phyloP scores from a whole-genome alignment of 148 eudicot species.

The Spergularia marina region DNA sequence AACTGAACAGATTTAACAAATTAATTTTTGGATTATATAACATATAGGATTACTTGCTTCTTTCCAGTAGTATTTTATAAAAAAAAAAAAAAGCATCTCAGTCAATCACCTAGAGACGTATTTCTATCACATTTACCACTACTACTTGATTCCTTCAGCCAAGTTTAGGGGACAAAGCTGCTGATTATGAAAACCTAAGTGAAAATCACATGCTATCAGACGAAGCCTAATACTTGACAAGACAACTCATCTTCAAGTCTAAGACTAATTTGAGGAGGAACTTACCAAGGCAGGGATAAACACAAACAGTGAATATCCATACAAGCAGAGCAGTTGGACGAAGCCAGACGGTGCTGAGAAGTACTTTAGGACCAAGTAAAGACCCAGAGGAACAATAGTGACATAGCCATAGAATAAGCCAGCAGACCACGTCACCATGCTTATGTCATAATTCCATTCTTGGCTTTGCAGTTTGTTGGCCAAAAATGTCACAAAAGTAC shows the following conservation, averaged over 20 bases:
- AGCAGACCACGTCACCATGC: conserved; percentile 94
- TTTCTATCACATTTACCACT: background rate
- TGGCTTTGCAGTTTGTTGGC: conserved; percentile 80
- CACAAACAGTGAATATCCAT: conserved; percentile 82
- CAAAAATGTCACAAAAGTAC: conserved; percentile 87
- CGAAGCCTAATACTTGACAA: conserved; percentile 1
- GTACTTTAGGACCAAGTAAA: conserved; percentile 84
- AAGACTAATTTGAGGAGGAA: background rate
- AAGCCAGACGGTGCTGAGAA: conserved; percentile 96
- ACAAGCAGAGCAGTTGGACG: conserved; percentile 86
- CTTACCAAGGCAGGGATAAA: conserved; percentile 94
- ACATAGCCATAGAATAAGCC: conserved; percentile 96
- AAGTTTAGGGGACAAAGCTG: background rate
- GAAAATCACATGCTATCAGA: background rate
- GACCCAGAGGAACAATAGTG: conserved; percentile 69
- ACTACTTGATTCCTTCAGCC: background rate
- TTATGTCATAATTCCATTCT: conserved; percentile 90
- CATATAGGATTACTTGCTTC: background rate
- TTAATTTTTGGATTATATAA: too few relatives aligned
- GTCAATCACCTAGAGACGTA: background rate
- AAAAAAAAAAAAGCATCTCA: background rate
- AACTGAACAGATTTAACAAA: background rate
- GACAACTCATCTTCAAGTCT: background rate
- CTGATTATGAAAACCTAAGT: background rate
- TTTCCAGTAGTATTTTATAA: background rate